Evolutionary conservation across 2,329 filamentous ascomycete genomes (phyloP), one percentile per base, ranked within the genome.

Genomic region (Alternaria atra): DNA sequence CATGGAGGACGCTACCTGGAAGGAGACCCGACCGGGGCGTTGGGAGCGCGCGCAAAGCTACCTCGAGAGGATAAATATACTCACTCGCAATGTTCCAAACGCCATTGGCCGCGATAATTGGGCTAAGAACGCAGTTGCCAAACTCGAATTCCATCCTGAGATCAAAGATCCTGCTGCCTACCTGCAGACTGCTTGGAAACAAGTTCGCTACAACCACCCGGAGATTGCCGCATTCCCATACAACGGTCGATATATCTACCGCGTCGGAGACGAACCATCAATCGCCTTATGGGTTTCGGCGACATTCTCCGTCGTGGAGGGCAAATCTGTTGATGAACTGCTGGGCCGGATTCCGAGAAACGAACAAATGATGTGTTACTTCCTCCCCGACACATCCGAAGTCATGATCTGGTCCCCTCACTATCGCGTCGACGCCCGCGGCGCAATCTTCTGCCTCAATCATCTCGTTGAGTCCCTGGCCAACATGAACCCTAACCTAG

Each of bases 321-420:
- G 67, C 42, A 65, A 63, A 32, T 63, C 68, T 9, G 59, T 70
- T 20, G 69, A 72, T 32, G 60, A 70, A 29, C 44, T 72, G 8
- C 55, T 70, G 20, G 69, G 69, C 6, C 63, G 68, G 13, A 67
- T 72, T 20, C 69, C 69, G 34, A 55, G 69, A n/a, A 72, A 70
- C 39, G 69, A 72, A 53, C 69, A 69, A 52, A 72, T 72, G 69
- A 67, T 66, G 64, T 69, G 66, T 51, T 72, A 72, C 54, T 72
- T 58, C 43, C 61, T 72, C 2, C 64, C 63, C 6, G 52, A 65
- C 37, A 68, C 64, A 32, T 67, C 66, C 29, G 69, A 72, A 37
- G 64, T 72, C 13, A 58, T 72, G 57, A 63, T 72, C 25, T 66
- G 68, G 30, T 72, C 69, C 10, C 69, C 69, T 3, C 69, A 72